Conservation (phyloP, 2,329 filamentous ascomycete species). For the Hymenoscyphus scutula region DNA sequence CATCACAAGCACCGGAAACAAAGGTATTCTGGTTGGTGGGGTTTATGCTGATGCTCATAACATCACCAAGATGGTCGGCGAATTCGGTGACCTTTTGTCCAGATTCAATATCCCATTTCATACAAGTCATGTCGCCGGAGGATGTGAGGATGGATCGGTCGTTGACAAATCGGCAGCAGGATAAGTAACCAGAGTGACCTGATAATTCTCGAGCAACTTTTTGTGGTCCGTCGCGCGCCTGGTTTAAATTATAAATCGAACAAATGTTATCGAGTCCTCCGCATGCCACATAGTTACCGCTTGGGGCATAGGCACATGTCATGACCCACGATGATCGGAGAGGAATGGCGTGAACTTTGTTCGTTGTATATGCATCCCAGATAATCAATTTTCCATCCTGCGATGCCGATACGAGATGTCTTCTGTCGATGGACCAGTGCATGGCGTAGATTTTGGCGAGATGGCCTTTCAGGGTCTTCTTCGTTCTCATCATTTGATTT, state of each 20-base stretch:
- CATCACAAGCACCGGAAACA: conserved; percentile 97
- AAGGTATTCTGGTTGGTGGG: conserved; percentile 99
- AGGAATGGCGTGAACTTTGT: conserved; percentile 98
- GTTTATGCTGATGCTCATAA: conserved; percentile 99
- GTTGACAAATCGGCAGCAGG: conserved; percentile 98
- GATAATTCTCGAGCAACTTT: conserved; percentile 94
- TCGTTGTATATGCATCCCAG: conserved; percentile 99
- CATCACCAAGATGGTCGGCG: conserved; percentile 94
- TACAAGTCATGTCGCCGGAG: conserved; percentile 99
- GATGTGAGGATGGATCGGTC: conserved; percentile 97
- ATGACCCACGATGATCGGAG: conserved; percentile 99
- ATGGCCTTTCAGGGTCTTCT: conserved; percentile 95
- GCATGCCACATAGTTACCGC: conserved; percentile 96
- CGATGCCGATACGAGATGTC: conserved; percentile 95
- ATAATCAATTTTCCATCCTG: conserved; percentile 99
- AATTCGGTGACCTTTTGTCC: conserved; percentile 97
- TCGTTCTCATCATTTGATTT: conserved; percentile 93
- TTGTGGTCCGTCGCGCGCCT: conserved; percentile 90
- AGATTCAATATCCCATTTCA: conserved; percentile 99
- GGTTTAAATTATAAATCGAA: conserved; percentile 98
- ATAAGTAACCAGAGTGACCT: conserved; percentile 94
- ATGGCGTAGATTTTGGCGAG: conserved; percentile 99
- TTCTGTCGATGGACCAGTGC: conserved; percentile 99
- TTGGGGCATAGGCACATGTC: conserved; percentile 98
- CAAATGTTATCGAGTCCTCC: conserved; percentile 99